These are phyloP conservation scores for Ganoderma multipileum DNA, from an alignment of 1,284 basidiomycete species.

Conservation along the genomic window DNA sequence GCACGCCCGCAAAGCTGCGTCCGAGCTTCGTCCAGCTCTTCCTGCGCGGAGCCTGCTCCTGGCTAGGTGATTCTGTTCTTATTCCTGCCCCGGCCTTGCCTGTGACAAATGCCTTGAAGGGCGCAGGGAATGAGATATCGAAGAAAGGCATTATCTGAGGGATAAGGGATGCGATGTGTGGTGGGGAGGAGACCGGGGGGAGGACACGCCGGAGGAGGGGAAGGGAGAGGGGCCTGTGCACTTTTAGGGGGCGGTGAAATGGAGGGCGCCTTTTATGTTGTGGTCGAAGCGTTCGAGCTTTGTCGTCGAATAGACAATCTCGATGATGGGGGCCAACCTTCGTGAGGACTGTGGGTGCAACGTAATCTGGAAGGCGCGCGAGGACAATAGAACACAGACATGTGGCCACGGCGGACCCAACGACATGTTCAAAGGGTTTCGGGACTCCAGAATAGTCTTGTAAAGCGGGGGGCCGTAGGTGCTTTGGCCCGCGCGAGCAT, in stretches of 20 bases:
- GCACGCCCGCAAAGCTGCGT: conserved; percentile 3
- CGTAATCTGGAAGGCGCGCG: neutral
- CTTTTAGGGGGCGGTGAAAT: neutral
- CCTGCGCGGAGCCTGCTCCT: conserved; percentile 1
- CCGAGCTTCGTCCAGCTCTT: conserved; percentile 4
- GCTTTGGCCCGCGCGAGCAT: neutral
- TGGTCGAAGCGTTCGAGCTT: neutral
- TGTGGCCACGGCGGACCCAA: neutral
- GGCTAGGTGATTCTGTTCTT: neutral
- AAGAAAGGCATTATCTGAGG: conserved; percentile 3
- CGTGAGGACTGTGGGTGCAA: neutral
- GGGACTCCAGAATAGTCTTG: conserved; percentile 1
- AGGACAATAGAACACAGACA: neutral
- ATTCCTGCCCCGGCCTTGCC: neutral
- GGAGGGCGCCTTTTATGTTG: conserved; percentile 2
- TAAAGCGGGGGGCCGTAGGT: neutral
- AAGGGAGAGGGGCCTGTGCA: neutral
- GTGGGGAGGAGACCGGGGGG: neutral
- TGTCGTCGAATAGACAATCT: neutral
- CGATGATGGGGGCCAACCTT: neutral
- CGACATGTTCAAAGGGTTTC: neutral
- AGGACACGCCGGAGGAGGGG: neutral
- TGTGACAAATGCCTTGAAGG: neutral
- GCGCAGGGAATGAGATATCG: neutral
- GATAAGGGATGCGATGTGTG: neutral